These are phyloP conservation scores for Clathrospora elynae DNA, from an alignment of 2,329 filamentous ascomycete species.

Conservation along the genomic window DNA sequence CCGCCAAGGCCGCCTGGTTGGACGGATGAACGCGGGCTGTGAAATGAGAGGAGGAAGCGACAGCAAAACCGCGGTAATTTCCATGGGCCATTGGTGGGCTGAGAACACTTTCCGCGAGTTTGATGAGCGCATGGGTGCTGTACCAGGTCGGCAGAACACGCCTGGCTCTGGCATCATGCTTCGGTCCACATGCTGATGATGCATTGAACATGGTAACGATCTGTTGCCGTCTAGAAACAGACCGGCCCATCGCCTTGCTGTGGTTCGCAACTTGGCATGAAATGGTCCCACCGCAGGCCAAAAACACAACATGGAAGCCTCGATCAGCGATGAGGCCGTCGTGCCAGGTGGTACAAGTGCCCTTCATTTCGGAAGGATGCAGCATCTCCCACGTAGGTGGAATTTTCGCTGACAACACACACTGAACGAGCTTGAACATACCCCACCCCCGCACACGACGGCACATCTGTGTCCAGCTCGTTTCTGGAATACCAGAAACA, in stretches of 20 bases:
- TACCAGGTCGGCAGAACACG: slow-evolving; percentile 35
- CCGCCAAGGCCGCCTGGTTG: slow-evolving; percentile 39
- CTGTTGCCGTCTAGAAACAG: slow-evolving; percentile 21
- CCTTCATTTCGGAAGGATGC: slow-evolving; percentile 49
- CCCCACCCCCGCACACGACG: slow-evolving; percentile 32
- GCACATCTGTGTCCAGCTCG: slow-evolving; percentile 29
- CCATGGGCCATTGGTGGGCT: slow-evolving; percentile 35
- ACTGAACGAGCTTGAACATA: slow-evolving; percentile 47
- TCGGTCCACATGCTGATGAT: slow-evolving; percentile 9
- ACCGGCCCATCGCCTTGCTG: slow-evolving; percentile 21
- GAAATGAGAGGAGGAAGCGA: slow-evolving; percentile 43
- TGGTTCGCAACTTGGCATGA: slow-evolving; percentile 23
- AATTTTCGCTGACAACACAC: slow-evolving; percentile 44
- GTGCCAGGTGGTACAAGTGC: slow-evolving; percentile 43
- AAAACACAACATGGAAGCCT: slow-evolving; percentile 22
- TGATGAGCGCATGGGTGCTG: slow-evolving; percentile 45
- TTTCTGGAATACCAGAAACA: slow-evolving; percentile 33
- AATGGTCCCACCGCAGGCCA: slow-evolving; percentile 24
- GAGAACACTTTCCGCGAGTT: slow-evolving; percentile 33
- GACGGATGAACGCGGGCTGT: slow-evolving; percentile 27
- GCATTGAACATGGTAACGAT: slow-evolving; percentile 22
- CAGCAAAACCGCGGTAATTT: slow-evolving; percentile 41
- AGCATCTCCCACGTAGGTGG: slow-evolving; percentile 45
- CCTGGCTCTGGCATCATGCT: slow-evolving; percentile 23
- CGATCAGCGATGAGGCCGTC: slow-evolving; percentile 19